Percentiles rank a stretch among this genome's conserved stretches.
Evolutionary conservation across 2,329 filamentous ascomycete species (phyloP).

Genomic region (Huntiella bhutanensis): DNA sequence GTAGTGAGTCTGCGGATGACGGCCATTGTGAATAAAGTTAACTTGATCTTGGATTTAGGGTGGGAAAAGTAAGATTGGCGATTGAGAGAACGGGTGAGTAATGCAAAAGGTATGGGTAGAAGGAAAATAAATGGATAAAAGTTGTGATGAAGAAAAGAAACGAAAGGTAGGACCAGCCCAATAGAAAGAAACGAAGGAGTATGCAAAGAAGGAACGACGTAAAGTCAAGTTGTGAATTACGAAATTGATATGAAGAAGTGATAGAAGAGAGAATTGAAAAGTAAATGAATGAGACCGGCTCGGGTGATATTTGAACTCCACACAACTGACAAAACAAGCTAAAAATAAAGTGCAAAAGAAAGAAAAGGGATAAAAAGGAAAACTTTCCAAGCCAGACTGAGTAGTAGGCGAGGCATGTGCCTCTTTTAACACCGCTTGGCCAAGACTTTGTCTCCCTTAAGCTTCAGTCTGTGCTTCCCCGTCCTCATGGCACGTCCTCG

Average conservation of each 20-base stretch:
- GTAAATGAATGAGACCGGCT: too few relatives aligned
- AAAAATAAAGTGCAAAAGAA: too few relatives aligned
- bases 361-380: too few relatives aligned
- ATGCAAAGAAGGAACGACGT: neutral
- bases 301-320: too few relatives aligned
- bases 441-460: too few relatives aligned
- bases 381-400: too few relatives aligned
- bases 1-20: neutral
- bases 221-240: neutral
- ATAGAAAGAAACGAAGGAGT: neutral
- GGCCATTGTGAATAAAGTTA: conserved; percentile 1
- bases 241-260: neutral
- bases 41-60: neutral
- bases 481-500: too few relatives aligned
- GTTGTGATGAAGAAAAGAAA: neutral
- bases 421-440: too few relatives aligned
- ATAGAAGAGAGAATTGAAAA: too few relatives aligned
- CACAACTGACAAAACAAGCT: too few relatives aligned
- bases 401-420: too few relatives aligned
- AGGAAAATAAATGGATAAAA: neutral
- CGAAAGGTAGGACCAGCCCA: neutral
- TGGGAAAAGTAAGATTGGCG: neutral
- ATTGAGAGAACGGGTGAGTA: neutral
- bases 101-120: neutral
- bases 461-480: too few relatives aligned